A percentile compares a stretch with the other conserved stretches of the same genome.
phyloP scores from a whole-genome alignment of 768 basidiomycete species.

The Termitomyces eurrhizus region DNA sequence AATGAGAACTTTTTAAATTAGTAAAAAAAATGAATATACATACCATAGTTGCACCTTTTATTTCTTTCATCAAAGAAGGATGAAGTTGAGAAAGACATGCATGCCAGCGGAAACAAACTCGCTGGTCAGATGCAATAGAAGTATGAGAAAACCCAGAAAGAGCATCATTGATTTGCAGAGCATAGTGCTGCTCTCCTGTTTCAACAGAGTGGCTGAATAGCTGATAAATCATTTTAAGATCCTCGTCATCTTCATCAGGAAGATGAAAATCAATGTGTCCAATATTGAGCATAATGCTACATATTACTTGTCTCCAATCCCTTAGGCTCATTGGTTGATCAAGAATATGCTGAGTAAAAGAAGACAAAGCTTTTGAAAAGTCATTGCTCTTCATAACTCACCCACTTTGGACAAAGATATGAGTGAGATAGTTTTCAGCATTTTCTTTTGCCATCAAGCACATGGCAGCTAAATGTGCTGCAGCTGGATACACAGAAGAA shows the following conservation, averaged over 20 bases:
- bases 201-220: not conserved
- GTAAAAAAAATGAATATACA: too few relatives aligned
- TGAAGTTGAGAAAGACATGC: constrained; percentile 1
- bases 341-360: not conserved
- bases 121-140: constrained; percentile 4
- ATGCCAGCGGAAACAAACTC: constrained; percentile 5
- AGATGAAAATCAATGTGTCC: not conserved
- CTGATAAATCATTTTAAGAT: not conserved
- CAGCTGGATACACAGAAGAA: not conserved
- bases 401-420: constrained; percentile 1
- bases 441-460: not conserved
- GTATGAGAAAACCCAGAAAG: not conserved
- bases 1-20: too few relatives aligned
- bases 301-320: constrained; percentile 4
- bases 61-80: not conserved
- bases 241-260: constrained; percentile 2
- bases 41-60: too few relatives aligned
- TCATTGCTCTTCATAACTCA: not conserved
- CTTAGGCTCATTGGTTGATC: not conserved
- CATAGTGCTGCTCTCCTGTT: not conserved
- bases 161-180: not conserved
- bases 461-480: not conserved
- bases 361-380: not conserved
- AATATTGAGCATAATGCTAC: constrained; percentile 2
- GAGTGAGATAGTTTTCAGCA: not conserved